phyloP scores from a whole-genome alignment of 2,329 filamentous ascomycete species.

The Colletotrichum godetiae region DNA sequence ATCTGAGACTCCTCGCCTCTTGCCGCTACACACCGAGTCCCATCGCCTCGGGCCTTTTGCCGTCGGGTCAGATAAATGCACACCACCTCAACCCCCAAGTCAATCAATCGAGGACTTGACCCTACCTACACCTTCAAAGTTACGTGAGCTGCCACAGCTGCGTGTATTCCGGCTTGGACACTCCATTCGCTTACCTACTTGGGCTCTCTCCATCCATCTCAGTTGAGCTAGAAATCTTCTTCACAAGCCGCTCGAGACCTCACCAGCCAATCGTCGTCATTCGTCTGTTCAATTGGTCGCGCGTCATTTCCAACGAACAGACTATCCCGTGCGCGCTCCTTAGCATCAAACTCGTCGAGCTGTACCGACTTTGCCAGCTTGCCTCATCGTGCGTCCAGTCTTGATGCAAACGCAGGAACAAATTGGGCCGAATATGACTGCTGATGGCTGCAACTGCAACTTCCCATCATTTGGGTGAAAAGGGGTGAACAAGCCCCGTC shows the following conservation, averaged over 20 bases:
- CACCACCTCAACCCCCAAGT: not conserved
- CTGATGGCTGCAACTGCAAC: not conserved
- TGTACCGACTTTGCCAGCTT: not conserved
- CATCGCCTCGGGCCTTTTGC: not conserved
- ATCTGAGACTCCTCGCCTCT: not conserved
- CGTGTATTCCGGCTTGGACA: not conserved
- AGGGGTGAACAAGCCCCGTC: not conserved
- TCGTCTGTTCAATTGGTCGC: conserved; percentile 11
- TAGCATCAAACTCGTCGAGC: not conserved
- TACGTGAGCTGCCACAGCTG: not conserved
- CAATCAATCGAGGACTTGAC: not conserved
- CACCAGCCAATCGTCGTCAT: not conserved
- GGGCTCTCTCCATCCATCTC: conserved; percentile 14
- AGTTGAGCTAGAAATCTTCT: not conserved
- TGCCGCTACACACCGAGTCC: not conserved
- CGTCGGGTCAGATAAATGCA: not conserved
- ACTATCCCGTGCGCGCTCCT: conserved; percentile 13
- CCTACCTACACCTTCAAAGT: not conserved
- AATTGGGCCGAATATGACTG: not conserved
- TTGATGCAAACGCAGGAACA: not conserved
- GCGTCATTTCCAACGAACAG: conserved; percentile 20
- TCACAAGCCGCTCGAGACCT: not conserved
- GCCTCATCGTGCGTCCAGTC: not conserved
- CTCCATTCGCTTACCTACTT: conserved; percentile 2
- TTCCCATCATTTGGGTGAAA: not conserved